Base-by-base conservation (phyloP, 306 rosid species). In the Lathyrus oleraceus region DNA sequence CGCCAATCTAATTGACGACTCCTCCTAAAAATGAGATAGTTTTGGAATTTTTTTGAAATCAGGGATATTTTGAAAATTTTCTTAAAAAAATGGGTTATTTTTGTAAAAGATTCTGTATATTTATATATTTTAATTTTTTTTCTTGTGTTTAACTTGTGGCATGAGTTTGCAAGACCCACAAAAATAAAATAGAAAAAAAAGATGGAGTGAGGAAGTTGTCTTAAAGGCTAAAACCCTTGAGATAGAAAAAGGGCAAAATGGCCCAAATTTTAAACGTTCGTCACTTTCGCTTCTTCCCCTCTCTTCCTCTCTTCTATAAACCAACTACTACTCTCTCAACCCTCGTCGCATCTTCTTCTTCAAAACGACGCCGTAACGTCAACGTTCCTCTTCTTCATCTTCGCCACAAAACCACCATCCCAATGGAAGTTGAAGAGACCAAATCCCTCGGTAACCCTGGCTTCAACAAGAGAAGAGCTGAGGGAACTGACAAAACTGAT, bases 381-480 rank as follows among this genome's bases (percentile, higher is more conserved):
- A 54, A 20, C 76, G 8, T 7, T 1, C 71, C 85, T 69, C 44
- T 86, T 30, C 66, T 71, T 60, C 68, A 49, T 47, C 74, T 69
- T n/a, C 56, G 69, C 19, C 76, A 85, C 67, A 79, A 80, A 76
- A 3, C 25, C 1, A 76, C 69, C 30, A 0, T 23, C 3, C 48
- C 68, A 4, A 83, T 85, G 84, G 90, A 86, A 69, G 81, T 75
- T 56, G 81, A 84, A 59, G 83, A 86, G 10, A 21, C 67, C 20
- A 61, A 54, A 39, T 48, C 85, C 15, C 6, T 27, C n/a, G 85
- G 77, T 13, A 10, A 14, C 25, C 21, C 48, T 66, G 84, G 76
- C 3, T 89, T 85, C 85, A 92, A 92, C 75, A 92, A 81, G 87
- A 74, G 86, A 71, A 86, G 96, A 36, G 96, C 96, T 0, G 92